Percentiles rank a stretch among this genome's conserved stretches.
phyloP scores from a whole-genome alignment of 345 rosid genomes.

The Luvunga scandens region DNA sequence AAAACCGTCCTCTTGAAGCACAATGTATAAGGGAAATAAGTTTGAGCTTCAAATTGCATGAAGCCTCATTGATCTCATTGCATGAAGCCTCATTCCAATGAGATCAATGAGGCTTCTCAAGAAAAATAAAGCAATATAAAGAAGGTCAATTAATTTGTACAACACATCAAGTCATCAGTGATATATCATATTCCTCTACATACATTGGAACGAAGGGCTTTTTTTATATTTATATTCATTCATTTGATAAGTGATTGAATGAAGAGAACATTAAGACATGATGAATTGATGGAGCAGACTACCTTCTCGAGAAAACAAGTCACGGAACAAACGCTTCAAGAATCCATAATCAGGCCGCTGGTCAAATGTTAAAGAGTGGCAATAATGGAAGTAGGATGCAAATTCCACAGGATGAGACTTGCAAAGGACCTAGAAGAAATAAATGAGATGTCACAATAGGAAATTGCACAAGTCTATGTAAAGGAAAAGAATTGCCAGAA shows the following conservation, averaged over 20 bases:
- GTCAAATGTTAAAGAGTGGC: conserved; percentile 78
- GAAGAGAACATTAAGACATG: neutral
- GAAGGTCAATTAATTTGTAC: neutral
- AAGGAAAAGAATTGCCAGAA: neutral
- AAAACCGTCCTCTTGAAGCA: neutral
- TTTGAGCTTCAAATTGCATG: neutral
- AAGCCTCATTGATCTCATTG: neutral
- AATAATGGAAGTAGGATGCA: conserved; percentile 82
- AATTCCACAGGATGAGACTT: conserved; percentile 67
- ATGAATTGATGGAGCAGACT: neutral
- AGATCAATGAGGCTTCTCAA: neutral
- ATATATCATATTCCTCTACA: neutral
- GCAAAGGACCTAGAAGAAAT: conserved; percentile 61
- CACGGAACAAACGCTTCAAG: conserved; percentile 75
- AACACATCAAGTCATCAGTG: neutral
- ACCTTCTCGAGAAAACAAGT: conserved; percentile 81
- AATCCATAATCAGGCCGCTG: conserved; percentile 89
- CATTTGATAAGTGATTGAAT: neutral
- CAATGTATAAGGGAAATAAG: neutral
- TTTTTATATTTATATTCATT: neutral
- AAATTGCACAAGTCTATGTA: neutral
- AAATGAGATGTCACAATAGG: neutral
- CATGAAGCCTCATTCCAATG: neutral
- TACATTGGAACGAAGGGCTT: neutral
- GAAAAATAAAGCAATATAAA: neutral